These are phyloP conservation scores for Crithidia mellificae DNA, from an alignment of 208 protist genomes.

Conservation along the genomic window DNA sequence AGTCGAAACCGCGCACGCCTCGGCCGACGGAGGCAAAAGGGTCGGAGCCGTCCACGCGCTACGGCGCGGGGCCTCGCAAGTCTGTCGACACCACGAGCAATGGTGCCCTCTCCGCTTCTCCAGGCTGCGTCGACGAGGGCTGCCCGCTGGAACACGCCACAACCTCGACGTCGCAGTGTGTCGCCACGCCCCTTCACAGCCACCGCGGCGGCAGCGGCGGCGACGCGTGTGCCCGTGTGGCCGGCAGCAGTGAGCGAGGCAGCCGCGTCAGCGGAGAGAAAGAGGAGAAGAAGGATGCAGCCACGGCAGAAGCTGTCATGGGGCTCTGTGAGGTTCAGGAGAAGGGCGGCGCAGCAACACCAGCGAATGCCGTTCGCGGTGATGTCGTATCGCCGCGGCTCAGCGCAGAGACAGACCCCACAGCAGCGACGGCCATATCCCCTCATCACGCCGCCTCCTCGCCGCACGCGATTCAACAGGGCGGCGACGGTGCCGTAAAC, in stretches of 20 bases:
- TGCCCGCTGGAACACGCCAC: not conserved
- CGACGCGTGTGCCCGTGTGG: not conserved
- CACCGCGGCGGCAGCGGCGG: not conserved
- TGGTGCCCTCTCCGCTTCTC: not conserved
- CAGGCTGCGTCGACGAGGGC: not conserved
- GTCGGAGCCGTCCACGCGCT: not conserved
- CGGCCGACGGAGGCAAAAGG: not conserved
- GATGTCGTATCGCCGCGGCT: too few species aligned
- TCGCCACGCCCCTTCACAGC: not conserved
- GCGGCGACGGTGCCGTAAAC: too few species aligned
- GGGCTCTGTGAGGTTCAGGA: too few species aligned
- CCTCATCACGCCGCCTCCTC: too few species aligned
- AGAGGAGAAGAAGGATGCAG: not conserved
- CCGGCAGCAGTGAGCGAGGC: not conserved
- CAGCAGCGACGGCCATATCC: too few species aligned
- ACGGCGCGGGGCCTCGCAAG: not conserved
- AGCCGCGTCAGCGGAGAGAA: not conserved
- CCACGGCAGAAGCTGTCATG: not conserved
- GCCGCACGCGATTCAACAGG: too few species aligned
- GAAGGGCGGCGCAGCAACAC: too few species aligned
- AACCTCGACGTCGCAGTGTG: not conserved
- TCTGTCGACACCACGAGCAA: not conserved
- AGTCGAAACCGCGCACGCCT: constrained; percentile 2
- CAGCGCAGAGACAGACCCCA: too few species aligned
- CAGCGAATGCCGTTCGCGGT: too few species aligned